These are phyloP conservation scores for Clohesyomyces aquaticus DNA, from an alignment of 495 filamentous ascomycete genomes.

Conservation along the genomic window DNA sequence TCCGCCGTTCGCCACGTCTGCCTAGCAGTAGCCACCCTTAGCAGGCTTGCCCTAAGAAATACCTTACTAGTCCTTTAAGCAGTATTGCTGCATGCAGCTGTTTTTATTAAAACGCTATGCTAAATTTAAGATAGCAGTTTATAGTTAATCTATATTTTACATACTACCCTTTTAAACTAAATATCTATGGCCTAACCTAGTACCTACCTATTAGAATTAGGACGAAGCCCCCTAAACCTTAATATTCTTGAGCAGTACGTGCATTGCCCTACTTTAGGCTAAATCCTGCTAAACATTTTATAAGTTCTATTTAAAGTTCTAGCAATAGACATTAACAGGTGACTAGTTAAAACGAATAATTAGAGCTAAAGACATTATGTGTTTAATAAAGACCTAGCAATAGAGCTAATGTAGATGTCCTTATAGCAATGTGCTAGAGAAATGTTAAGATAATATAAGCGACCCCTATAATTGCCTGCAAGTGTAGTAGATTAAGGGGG, in stretches of 20 bases:
- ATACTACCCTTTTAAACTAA: neutral
- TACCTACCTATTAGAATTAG: too few species aligned
- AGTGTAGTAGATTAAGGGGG: neutral
- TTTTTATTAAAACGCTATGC: neutral
- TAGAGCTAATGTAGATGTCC: neutral
- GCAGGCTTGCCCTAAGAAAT: neutral
- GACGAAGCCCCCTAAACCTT: neutral
- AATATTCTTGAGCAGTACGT: neutral
- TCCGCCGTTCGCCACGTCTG: neutral
- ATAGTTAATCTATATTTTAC: neutral
- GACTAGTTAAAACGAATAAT: neutral
- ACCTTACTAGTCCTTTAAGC: neutral
- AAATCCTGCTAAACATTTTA: neutral
- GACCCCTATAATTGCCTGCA: neutral
- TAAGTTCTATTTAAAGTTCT: neutral
- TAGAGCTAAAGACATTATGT: neutral
- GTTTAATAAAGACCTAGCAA: neutral
- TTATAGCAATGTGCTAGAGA: neutral
- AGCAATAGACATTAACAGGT: neutral
- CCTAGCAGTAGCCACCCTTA: neutral
- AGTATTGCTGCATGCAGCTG: neutral
- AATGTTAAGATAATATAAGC: neutral
- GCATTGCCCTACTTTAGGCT: neutral
- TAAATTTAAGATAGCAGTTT: neutral
- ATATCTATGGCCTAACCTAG: too few species aligned